These are phyloP conservation scores for Gossypium schwendimanii DNA, from an alignment of 441 rosid species.

Conservation along the genomic window DNA sequence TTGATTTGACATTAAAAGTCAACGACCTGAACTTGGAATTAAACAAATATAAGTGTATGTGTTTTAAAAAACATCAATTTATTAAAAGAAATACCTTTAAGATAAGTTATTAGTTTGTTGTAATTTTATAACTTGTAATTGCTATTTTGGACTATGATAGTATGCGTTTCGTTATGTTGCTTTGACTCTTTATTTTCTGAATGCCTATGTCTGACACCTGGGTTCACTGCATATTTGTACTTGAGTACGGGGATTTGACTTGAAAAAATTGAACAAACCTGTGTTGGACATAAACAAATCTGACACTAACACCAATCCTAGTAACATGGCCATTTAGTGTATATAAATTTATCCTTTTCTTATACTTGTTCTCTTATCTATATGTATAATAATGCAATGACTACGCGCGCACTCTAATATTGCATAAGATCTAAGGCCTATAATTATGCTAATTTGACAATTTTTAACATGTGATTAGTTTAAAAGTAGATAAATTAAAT, in stretches of 20 bases:
- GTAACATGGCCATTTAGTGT: no score
- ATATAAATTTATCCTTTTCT: no score
- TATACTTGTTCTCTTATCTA: neutral
- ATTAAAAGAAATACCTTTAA: no score
- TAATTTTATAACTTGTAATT: neutral
- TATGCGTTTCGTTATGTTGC: no score
- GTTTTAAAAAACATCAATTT: no score
- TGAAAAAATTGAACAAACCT: neutral
- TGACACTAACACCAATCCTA: neutral
- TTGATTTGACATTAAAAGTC: no score
- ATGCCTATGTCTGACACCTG: no score
- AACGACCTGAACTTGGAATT: no score
- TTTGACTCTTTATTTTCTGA: no score
- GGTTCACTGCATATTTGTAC: neutral
- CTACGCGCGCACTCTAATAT: neutral
- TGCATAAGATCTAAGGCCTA: neutral
- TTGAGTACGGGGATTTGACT: neutral
- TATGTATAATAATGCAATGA: neutral
- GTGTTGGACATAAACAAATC: neutral
- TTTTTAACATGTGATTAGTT: neutral
- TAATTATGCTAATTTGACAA: neutral
- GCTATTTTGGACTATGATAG: neutral
- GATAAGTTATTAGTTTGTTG: no score
- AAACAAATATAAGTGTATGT: no score
- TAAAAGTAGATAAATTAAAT: neutral